Evolutionary conservation across 2,329 filamentous ascomycete genomes (phyloP), one percentile per base, ranked within the genome.

Genomic region (Dactylellina leptospora): DNA sequence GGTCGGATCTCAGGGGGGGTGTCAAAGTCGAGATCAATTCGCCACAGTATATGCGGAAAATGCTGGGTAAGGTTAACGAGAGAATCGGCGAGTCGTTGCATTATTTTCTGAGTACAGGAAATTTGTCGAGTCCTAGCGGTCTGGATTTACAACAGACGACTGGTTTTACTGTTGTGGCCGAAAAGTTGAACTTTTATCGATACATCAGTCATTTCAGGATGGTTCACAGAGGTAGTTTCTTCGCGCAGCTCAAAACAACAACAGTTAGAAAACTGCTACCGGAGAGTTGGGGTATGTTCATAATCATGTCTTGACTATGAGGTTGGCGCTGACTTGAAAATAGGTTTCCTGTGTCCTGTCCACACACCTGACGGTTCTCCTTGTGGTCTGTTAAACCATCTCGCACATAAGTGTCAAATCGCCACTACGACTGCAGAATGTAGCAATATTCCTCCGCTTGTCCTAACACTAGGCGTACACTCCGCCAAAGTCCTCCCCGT

Each of bases 141-240:
- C 84, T 99, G 40, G 95, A 99, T 84, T 81, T 97, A 77, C 95
- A 97, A 79, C 95, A 99, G 80, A 89, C 90, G 0, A 95, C 93
- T 10, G 95, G 95, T 74, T 99, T 96, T 80, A 96, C 92, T 0
- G 92, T 99, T 54, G 93, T 97, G 55, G 95, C 95, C 1, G 95
- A 99, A 80, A 97, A 97, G 84, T 93, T 99, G 79, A 99, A 99
- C 82, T 99, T 97, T 80, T 87, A 96, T 78, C 91, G 95, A 77
- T 99, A 97, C 82, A 96, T 99, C 82, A 95, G 91, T 80, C 95
- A 99, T 81, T 99, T 99, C 85, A 90, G 95, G 76, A 97, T 97
- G 92, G 92, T 99, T 66, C 95, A 99, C 82, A 88, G 95, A 87
- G 95, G 95, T 84, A 95, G 92, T 79, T 99, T 99, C 85, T 99